Evolutionary conservation across 31 red algal genomes (phyloP), one percentile per base, ranked within the genome.

Genomic region (Odonthalia washingtoniensis): DNA sequence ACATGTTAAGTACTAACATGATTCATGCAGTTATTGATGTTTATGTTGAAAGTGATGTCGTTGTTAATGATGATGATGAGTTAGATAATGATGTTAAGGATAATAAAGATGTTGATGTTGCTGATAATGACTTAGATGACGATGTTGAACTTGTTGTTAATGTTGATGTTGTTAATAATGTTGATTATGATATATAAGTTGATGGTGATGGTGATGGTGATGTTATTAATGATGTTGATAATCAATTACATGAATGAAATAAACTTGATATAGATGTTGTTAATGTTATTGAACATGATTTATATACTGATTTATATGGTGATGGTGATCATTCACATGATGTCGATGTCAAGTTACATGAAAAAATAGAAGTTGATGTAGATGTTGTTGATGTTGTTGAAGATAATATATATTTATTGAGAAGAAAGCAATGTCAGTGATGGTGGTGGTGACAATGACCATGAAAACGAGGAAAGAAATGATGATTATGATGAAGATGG

Each of bases 41-140:
- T n/a, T n/a, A n/a, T n/a, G n/a, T n/a, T n/a, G n/a, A n/a, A n/a
- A n/a, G n/a, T n/a, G n/a, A n/a, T n/a, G n/a, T n/a, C n/a, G n/a
- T n/a, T n/a, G n/a, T n/a, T n/a, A n/a, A n/a, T n/a, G n/a, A n/a
- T 92, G 94, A 9, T 91, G 84, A 28, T 77, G 65, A 42, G 78
- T 65, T 30, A 69, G 81, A 81, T 99, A 94, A 12, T 67, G 41
- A 32, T 60, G 92, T 18, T 26, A 98, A 45, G 34, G 89, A 85
- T 92, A 89, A 95, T 60, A 75, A 30, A 64, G 82, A 93, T 0
- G 93, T 95, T 3, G 91, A 64, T 14, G 87, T n/a, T 2, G 90
- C 70, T 65, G 93, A 98, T 1, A 95, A 26, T 26, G 95, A 34
- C 28, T 92, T 92, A 1, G 81, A n/a, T 30, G 92, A 28, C 3